Conservation (phyloP, 2,329 filamentous ascomycete genomes). For the Claviceps fusiformis region DNA sequence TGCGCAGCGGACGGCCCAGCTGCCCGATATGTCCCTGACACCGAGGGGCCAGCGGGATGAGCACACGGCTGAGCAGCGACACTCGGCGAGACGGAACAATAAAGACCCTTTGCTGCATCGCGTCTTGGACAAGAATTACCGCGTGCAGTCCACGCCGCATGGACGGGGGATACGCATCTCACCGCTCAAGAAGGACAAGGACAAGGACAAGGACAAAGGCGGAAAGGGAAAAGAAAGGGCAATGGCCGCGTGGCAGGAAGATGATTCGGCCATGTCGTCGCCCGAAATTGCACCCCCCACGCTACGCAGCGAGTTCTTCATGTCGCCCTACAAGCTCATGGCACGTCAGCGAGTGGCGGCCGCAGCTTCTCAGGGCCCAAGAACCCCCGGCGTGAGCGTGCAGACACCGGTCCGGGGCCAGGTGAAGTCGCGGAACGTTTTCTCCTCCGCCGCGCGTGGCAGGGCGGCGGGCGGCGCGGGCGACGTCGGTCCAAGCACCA, state of each 20-base stretch:
- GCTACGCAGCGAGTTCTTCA: conserved; percentile 73
- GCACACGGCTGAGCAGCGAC: conserved; percentile 17
- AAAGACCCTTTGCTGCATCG: conserved; percentile 77
- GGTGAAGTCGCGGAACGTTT: conserved; percentile 36
- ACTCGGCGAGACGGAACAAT: conserved; percentile 22
- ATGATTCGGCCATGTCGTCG: conserved; percentile 51
- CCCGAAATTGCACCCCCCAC: conserved; percentile 71
- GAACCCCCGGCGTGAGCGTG: conserved; percentile 76
- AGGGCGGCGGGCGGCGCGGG: background rate
- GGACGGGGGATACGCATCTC: conserved; percentile 34
- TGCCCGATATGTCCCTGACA: conserved; percentile 52
- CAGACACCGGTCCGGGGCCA: conserved; percentile 50
- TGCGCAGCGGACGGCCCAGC: conserved; percentile 37
- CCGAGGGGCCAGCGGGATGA: conserved; percentile 29
- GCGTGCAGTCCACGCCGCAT: conserved; percentile 81
- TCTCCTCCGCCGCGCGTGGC: conserved; percentile 16
- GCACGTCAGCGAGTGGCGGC: conserved; percentile 27
- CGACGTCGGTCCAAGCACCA: background rate
- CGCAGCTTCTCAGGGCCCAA: conserved; percentile 33
- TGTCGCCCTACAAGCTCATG: conserved; percentile 49
- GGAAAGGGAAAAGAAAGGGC: conserved; percentile 16
- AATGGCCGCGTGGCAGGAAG: conserved; percentile 28
- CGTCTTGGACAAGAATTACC: conserved; percentile 91
- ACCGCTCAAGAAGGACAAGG: conserved; percentile 24
- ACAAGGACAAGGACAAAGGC: conserved; percentile 2